Evolutionary conservation across 441 rosid species (phyloP), one percentile per base, ranked within the genome.

Genomic region (Iberis amara): DNA sequence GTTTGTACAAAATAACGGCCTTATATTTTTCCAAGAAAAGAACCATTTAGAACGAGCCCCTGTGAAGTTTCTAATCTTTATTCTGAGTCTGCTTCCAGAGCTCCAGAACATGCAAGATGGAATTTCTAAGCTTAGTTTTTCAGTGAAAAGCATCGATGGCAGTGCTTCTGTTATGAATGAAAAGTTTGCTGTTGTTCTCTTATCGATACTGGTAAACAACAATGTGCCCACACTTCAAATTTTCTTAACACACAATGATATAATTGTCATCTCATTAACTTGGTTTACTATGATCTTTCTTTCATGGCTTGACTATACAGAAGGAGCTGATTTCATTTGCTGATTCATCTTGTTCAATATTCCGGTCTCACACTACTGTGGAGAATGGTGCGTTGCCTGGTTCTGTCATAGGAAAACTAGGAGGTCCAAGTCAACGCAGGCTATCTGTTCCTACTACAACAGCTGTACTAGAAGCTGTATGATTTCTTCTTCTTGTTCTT

Each of bases 341-440:
- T 64, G 59, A 75, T 36, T 58, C 64, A 33, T 85, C 85, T 51
- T 88, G 78, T 61, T 78, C 86, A 23, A 60, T 84, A 68, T 84
- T 88, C 69, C 81, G 77, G 80, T 78, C 79, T 41, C 55, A 52
- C 59, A 51, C 41, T 62, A 72, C 52, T 57, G 51, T 73, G 44
- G 71, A 68, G 48, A 79, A 73, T 46, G 59, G 71, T 24, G 69
- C 59, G 61, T 72, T 92, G 47, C 87, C 96, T 59, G 58, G 85
- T 67, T 77, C 96, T 47, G 79, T 92, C 30, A 74, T 57, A 60
- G 99, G 99, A 69, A 88, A 77, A 73, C 86, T 92, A 57, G 99
- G 96, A 44, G 99, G 99, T 32, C 99, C 89, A 50, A 92, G 96
- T 84, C 99, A 86, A 73, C 92, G 96, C 6, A 84, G 99, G 43